phyloP scores from a whole-genome alignment of 148 eudicot genomes.

The Cornus suecica region DNA sequence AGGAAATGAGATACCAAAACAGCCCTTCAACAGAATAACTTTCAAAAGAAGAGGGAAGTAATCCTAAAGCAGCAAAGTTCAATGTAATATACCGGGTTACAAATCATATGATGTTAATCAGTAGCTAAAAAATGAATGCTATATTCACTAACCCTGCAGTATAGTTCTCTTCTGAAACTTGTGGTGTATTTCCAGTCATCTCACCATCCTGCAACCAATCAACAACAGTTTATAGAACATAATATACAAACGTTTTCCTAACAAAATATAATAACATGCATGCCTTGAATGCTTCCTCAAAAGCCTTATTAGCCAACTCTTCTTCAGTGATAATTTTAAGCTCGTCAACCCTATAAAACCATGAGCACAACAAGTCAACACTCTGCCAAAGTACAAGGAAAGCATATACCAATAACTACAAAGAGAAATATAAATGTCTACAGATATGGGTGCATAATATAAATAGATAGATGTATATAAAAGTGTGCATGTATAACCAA shows the following conservation, averaged over 20 bases:
- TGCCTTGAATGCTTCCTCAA: constrained; percentile 75
- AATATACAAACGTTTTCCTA: neutral
- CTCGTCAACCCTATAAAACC: constrained; percentile 59
- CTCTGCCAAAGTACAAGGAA: neutral
- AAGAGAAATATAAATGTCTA: neutral
- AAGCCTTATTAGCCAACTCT: constrained; percentile 67
- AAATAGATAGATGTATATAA: too few species aligned
- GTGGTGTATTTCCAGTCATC: constrained; percentile 27
- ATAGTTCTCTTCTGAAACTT: constrained; percentile 22
- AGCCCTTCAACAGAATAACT: neutral
- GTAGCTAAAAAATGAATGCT: neutral
- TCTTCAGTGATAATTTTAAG: constrained; percentile 72
- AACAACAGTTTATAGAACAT: constrained; percentile 3
- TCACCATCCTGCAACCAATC: constrained; percentile 32
- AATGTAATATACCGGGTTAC: neutral
- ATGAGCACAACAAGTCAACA: neutral
- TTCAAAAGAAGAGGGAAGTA: neutral
- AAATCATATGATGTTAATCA: neutral
- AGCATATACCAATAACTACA: neutral
- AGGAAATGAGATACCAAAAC: neutral
- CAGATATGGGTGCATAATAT: too few species aligned
- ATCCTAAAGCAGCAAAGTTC: neutral
- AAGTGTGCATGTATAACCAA: too few species aligned
- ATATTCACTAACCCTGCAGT: constrained; percentile 31
- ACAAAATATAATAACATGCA: neutral